A percentile compares a stretch with the other conserved stretches of the same genome.
Evolutionary conservation across 1,139 yeast genomes (phyloP).

Genomic region (Insectozyma bohioensis): DNA sequence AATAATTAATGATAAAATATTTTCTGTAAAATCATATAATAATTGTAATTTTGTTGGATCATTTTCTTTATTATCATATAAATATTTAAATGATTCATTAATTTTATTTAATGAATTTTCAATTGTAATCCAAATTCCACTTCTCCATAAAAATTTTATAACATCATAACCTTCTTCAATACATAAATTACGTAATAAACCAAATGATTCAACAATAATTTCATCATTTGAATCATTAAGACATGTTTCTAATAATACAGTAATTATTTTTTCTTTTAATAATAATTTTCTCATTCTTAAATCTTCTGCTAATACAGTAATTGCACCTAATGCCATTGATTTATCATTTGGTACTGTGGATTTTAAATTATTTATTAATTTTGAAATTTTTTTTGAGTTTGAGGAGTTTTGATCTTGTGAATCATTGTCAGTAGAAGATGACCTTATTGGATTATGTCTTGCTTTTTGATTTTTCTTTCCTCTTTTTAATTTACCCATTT

Average conservation of each 20-base stretch:
- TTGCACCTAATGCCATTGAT: slow-evolving; percentile 74
- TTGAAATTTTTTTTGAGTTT: slow-evolving; percentile 49
- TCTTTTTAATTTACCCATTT: slow-evolving; percentile 79
- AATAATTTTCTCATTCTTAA: slow-evolving; percentile 58
- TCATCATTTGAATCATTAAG: slow-evolving; percentile 71
- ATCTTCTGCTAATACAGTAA: slow-evolving; percentile 72
- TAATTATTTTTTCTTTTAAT: slow-evolving; percentile 69
- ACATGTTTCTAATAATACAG: slow-evolving; percentile 60
- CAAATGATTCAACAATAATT: slow-evolving; percentile 76
- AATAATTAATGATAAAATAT: slow-evolving; percentile 65
- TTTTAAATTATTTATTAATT: slow-evolving; percentile 64
- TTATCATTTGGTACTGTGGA: slow-evolving; percentile 70
- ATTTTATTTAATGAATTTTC: slow-evolving; percentile 52
- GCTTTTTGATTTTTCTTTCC: slow-evolving; percentile 60
- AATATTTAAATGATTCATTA: slow-evolving; percentile 43
- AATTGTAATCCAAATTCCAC: slow-evolving; percentile 67
- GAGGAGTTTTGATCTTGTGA: slow-evolving; percentile 9
- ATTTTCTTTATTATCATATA: slow-evolving; percentile 21
- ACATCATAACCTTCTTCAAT: slow-evolving; percentile 91
- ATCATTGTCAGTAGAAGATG: slow-evolving; percentile 19
- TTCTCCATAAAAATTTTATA: slow-evolving; percentile 73
- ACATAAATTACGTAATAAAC: slow-evolving; percentile 74
- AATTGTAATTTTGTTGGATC: slow-evolving; percentile 47
- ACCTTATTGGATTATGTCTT: slow-evolving; percentile 50
- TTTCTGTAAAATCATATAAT: slow-evolving; percentile 70